phyloP scores from a whole-genome alignment of 83 land plant species.

The Picea abies region DNA sequence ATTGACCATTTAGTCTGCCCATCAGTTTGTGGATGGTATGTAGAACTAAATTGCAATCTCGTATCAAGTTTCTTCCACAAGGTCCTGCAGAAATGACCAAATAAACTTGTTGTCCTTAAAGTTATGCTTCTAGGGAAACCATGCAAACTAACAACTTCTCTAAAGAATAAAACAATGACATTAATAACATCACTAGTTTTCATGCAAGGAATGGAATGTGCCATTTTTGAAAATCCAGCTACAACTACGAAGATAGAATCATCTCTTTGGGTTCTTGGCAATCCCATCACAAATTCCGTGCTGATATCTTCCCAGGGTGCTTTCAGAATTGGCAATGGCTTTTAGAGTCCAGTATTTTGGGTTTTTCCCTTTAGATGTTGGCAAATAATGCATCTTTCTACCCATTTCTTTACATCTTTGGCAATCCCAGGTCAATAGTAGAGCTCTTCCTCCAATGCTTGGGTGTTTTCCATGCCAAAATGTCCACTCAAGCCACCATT shows the following conservation, averaged over 20 bases:
- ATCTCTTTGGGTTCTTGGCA: neutral
- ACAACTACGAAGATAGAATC: constrained; percentile 14
- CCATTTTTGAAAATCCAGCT: constrained; percentile 6
- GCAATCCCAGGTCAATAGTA: neutral
- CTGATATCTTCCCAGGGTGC: constrained; percentile 7
- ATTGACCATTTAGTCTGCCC: neutral
- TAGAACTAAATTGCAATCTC: neutral
- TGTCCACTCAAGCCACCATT: neutral
- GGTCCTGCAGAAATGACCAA: neutral
- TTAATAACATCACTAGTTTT: neutral
- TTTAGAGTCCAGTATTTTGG: neutral
- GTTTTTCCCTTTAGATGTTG: neutral
- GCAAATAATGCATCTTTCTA: neutral
- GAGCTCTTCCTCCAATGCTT: too few species aligned
- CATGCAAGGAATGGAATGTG: constrained; percentile 1
- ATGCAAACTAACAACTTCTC: neutral
- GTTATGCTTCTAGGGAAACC: neutral
- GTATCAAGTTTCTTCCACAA: neutral
- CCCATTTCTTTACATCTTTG: neutral
- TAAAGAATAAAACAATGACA: neutral
- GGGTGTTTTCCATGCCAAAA: neutral
- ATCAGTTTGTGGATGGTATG: neutral
- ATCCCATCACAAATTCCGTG: constrained; percentile 15
- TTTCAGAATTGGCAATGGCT: constrained; percentile 18
- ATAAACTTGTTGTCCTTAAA: neutral